Evolutionary conservation across 148 eudicot genomes (phyloP).

Genomic region (Limonium bicolor): DNA sequence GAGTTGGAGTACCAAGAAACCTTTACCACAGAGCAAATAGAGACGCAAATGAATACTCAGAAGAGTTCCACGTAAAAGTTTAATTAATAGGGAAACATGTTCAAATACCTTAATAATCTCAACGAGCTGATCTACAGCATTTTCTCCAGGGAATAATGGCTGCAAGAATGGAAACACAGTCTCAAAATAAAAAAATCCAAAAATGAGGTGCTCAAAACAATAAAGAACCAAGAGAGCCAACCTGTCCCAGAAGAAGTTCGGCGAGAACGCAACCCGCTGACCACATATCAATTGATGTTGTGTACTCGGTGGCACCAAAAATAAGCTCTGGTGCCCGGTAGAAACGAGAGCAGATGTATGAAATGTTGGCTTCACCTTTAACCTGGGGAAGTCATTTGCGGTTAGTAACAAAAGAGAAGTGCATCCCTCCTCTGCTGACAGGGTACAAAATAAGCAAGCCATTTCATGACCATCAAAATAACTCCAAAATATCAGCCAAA

Average conservation of each 20-base stretch:
- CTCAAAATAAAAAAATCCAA: neutral
- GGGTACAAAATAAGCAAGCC: no score
- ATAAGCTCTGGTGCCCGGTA: slow-evolving; percentile 48
- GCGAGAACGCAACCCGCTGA: slow-evolving; percentile 54
- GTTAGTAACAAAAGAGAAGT: no score
- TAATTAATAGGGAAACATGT: neutral
- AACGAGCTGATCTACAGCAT: slow-evolving; percentile 52
- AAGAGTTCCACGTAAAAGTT: no score
- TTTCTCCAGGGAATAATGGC: slow-evolving; percentile 61
- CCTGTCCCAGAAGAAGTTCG: slow-evolving; percentile 40
- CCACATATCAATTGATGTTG: slow-evolving; percentile 37
- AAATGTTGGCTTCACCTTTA: slow-evolving; percentile 40
- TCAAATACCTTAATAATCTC: slow-evolving; percentile 40
- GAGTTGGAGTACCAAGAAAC: slow-evolving; percentile 52
- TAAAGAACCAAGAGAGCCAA: slow-evolving; percentile 2
- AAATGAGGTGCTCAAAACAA: neutral
- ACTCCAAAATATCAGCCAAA: no score
- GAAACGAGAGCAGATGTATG: slow-evolving; percentile 40
- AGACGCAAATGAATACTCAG: neutral
- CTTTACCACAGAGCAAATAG: slow-evolving; percentile 11
- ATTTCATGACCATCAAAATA: no score
- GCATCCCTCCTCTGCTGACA: no score
- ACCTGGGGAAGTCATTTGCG: slow-evolving; percentile 19
- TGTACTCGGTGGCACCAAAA: slow-evolving; percentile 43
- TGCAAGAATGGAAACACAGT: slow-evolving; percentile 4